Percentiles rank a stretch among this genome's conserved stretches.
These are phyloP conservation scores for Polygonum aviculare DNA, from an alignment of 148 eudicot species.

Conservation along the genomic window DNA sequence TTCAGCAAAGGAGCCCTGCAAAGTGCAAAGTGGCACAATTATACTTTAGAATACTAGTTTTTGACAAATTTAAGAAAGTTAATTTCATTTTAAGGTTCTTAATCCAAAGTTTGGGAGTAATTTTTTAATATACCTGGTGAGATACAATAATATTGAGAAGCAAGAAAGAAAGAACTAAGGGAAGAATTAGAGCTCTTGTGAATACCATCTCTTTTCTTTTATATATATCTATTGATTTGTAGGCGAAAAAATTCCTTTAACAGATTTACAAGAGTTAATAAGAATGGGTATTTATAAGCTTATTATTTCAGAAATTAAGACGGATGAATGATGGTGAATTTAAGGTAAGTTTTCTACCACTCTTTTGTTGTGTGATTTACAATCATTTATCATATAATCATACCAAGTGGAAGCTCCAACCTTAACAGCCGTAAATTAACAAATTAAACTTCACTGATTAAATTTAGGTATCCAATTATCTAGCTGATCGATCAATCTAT, in stretches of 20 bases:
- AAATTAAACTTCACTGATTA: too few species aligned
- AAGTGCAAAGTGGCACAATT: too few species aligned
- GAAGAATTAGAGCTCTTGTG: neutral
- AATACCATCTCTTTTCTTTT: neutral
- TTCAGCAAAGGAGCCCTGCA: too few species aligned
- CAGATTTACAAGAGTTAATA: neutral
- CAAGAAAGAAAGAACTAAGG: neutral
- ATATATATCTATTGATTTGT: neutral
- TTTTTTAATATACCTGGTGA: neutral
- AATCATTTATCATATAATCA: neutral
- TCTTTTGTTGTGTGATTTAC: neutral
- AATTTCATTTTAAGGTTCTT: too few species aligned
- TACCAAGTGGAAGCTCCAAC: neutral
- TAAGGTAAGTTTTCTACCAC: neutral
- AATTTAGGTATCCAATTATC: neutral
- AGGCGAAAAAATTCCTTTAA: neutral
- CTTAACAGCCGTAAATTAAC: neutral
- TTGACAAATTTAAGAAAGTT: too few species aligned
- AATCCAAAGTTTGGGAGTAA: too few species aligned
- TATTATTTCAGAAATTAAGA: neutral
- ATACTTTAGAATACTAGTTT: too few species aligned
- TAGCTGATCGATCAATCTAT: neutral
- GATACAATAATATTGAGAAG: neutral
- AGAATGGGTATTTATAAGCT: neutral
- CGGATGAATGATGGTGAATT: neutral